A percentile compares a stretch with the other conserved stretches of the same genome.
Evolutionary conservation across 2,329 filamentous ascomycete species (phyloP).

Genomic region (Penicillium sp.): DNA sequence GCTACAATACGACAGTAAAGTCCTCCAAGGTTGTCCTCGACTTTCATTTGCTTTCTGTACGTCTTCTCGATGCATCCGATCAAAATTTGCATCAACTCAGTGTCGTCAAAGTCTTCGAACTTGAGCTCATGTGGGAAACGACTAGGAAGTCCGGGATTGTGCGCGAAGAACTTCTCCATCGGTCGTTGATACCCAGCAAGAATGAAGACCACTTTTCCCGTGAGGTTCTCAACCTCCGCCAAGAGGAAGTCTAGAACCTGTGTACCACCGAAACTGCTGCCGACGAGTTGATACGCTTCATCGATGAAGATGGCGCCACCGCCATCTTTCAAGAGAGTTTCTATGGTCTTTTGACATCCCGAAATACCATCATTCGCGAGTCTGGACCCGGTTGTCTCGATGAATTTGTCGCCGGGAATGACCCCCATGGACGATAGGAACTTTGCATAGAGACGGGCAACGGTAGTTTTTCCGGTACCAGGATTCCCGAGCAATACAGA

Average conservation of each 20-base stretch:
- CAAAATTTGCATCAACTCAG: constrained; percentile 63
- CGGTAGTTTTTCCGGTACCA: constrained; percentile 75
- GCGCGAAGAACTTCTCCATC: constrained; percentile 74
- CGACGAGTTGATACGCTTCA: constrained; percentile 72
- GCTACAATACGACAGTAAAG: constrained; percentile 64
- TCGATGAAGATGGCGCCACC: constrained; percentile 76
- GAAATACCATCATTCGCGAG: constrained; percentile 62
- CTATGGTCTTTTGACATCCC: constrained; percentile 57
- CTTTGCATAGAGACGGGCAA: constrained; percentile 67
- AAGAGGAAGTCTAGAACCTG: constrained; percentile 69
- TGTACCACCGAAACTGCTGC: constrained; percentile 54
- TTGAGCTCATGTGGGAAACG: constrained; percentile 65
- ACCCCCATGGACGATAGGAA: constrained; percentile 63
- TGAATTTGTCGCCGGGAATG: constrained; percentile 59
- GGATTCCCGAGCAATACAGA: constrained; percentile 68
- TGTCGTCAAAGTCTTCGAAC: constrained; percentile 68
- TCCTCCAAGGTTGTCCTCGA: constrained; percentile 58
- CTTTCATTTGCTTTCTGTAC: constrained; percentile 56
- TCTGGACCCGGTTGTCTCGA: constrained; percentile 66
- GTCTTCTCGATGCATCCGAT: constrained; percentile 53
- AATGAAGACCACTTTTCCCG: constrained; percentile 68
- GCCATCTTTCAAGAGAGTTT: constrained; percentile 55
- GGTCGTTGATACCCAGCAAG: constrained; percentile 70
- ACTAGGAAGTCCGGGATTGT: constrained; percentile 69
- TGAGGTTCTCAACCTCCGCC: constrained; percentile 68